Percentiles rank a stretch among this genome's conserved stretches.
phyloP scores from a whole-genome alignment of 1,284 basidiomycete genomes.

The Serendipita sp. region DNA sequence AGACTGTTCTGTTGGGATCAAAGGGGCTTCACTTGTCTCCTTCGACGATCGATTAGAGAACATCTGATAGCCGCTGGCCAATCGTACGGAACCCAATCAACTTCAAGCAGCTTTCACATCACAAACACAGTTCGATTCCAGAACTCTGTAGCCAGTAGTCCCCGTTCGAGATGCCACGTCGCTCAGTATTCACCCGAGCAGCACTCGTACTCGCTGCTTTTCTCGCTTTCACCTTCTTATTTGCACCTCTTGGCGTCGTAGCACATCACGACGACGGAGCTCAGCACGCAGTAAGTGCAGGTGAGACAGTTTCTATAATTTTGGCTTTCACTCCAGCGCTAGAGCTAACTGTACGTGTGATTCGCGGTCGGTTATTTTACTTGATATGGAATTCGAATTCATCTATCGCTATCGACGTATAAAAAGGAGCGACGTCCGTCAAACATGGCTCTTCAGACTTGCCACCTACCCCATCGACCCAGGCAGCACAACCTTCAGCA shows the following conservation, averaged over 20 bases:
- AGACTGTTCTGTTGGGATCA: no score
- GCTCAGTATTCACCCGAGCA: neutral
- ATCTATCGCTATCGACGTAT: neutral
- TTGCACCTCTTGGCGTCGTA: neutral
- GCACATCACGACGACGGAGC: constrained; percentile 1
- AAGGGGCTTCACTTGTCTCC: neutral
- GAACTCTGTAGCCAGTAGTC: neutral
- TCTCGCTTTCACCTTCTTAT: neutral
- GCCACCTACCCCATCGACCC: neutral
- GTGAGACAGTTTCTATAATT: neutral
- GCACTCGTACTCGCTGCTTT: neutral
- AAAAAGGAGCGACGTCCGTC: neutral
- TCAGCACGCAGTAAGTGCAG: neutral
- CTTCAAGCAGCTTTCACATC: neutral
- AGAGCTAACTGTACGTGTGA: neutral
- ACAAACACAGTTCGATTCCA: neutral
- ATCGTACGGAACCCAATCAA: neutral
- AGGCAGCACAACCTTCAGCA: neutral
- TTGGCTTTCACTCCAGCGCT: neutral
- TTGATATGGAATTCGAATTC: neutral
- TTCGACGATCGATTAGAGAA: neutral
- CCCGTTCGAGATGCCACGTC: neutral
- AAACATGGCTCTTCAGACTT: neutral
- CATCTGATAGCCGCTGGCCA: no score
- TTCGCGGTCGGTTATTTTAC: neutral